phyloP scores from a whole-genome alignment of 1,284 basidiomycete genomes.

The Veloboletus limbatus region DNA sequence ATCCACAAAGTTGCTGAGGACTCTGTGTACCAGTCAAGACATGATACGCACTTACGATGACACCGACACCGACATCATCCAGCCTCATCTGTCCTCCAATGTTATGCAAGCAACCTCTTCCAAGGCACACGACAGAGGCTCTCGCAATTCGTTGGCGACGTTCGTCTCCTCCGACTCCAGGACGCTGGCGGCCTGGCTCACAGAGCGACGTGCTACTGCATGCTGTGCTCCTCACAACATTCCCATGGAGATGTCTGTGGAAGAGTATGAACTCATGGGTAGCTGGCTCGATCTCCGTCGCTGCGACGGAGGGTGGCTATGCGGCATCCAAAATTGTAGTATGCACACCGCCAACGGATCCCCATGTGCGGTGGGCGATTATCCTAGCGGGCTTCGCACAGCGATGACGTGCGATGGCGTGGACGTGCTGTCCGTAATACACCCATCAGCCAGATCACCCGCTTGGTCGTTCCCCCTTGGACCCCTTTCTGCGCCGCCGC shows the following conservation, averaged over 20 bases:
- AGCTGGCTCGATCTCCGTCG: conserved; percentile 42
- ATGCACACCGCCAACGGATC: conserved; percentile 28
- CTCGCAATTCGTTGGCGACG: conserved; percentile 24
- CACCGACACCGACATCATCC: not conserved
- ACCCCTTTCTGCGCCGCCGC: conserved; percentile 13
- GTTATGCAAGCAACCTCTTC: conserved; percentile 3
- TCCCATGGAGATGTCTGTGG: conserved; percentile 37
- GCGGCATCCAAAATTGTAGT: conserved; percentile 29
- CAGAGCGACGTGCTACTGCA: conserved; percentile 28
- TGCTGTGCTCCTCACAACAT: conserved; percentile 21
- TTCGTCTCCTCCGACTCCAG: conserved; percentile 35
- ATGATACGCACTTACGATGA: conserved; percentile 12
- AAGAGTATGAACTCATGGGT: conserved; percentile 46
- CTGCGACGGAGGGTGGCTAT: conserved; percentile 26
- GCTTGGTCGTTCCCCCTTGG: conserved; percentile 10
- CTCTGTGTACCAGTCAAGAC: conserved; percentile 10
- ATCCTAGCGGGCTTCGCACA: conserved; percentile 16
- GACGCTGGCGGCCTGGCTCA: conserved; percentile 41
- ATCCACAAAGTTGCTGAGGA: conserved; percentile 12
- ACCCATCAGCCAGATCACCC: conserved; percentile 3
- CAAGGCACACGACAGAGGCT: not conserved
- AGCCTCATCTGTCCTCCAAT: conserved; percentile 1
- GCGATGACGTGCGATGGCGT: conserved; percentile 28
- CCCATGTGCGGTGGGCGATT: conserved; percentile 13
- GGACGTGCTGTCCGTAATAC: conserved; percentile 14